A percentile compares a stretch with the other conserved stretches of the same genome.
Evolutionary conservation across 2,329 filamentous ascomycete species (phyloP).

Genomic region (Cyphellophora europaea): DNA sequence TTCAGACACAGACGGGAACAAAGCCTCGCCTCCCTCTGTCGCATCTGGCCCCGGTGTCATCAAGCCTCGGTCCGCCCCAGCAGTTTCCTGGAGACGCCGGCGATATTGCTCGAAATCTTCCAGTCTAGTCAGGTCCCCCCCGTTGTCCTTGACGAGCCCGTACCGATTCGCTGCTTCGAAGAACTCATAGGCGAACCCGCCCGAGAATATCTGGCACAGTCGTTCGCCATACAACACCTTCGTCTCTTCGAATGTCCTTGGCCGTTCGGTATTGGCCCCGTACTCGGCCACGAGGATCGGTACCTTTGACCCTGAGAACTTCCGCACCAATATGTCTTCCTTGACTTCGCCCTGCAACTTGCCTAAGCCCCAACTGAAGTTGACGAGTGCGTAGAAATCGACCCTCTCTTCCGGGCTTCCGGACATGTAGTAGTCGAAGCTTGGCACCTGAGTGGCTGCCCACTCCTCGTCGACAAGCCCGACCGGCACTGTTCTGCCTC

Average conservation of each 20-base stretch:
- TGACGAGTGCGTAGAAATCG: slow-evolving; percentile 45
- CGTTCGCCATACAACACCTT: slow-evolving; percentile 64
- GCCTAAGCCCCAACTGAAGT: slow-evolving; percentile 57
- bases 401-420: slow-evolving; percentile 3
- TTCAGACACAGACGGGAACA: no score
- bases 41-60: no score
- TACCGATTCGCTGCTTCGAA: slow-evolving; percentile 65
- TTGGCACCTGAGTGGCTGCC: background rate
- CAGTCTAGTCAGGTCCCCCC: slow-evolving; percentile 27
- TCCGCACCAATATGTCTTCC: background rate
- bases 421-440: slow-evolving; percentile 4
- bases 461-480: slow-evolving; percentile 58
- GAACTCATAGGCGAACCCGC: slow-evolving; percentile 92
- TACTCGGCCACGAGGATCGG: slow-evolving; percentile 91
- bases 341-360: background rate
- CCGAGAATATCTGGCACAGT: slow-evolving; percentile 88
- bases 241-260: slow-evolving; percentile 70
- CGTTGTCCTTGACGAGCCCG: slow-evolving; percentile 59
- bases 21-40: no score
- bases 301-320: slow-evolving; percentile 25
- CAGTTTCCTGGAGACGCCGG: no score
- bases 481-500: slow-evolving; percentile 51
- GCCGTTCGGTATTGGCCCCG: slow-evolving; percentile 68
- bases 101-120: background rate
- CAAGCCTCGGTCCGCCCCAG: no score